Percentiles rank a stretch among this genome's conserved stretches.
These are phyloP conservation scores for Toxicodendron radicans DNA, from an alignment of 345 rosid species.

Conservation along the genomic window DNA sequence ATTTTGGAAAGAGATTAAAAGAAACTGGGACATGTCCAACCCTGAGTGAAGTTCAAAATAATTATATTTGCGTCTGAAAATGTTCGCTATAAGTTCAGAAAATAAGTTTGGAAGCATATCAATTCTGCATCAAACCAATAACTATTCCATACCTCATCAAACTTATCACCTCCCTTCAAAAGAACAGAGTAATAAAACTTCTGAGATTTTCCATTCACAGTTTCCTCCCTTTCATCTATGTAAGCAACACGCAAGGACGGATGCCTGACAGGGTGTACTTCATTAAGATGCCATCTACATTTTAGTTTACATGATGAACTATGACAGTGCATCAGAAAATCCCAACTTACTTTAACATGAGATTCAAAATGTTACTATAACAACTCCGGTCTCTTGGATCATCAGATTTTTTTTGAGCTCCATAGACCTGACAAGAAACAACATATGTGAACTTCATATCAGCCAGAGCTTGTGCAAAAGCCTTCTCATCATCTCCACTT, in stretches of 20 bases:
- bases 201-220: conserved; percentile 48
- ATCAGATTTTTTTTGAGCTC: conserved; percentile 73
- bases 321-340: background rate
- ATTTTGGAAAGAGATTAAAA: background rate
- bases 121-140: conserved; percentile 15
- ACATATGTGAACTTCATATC: conserved; percentile 94
- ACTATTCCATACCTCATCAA: conserved; percentile 69
- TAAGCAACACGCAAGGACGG: conserved; percentile 93
- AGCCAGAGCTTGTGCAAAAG: conserved; percentile 63
- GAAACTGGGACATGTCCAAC: background rate
- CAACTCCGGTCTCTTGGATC: conserved; percentile 56
- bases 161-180: conserved; percentile 74
- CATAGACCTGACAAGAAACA: conserved; percentile 95
- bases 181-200: conserved; percentile 83
- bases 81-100: background rate
- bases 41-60: background rate
- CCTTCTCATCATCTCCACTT: conserved; percentile 29
- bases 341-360: conserved; percentile 79
- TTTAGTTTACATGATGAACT: conserved; percentile 9
- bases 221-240: conserved; percentile 81
- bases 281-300: conserved; percentile 17
- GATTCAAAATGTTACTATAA: conserved; percentile 75
- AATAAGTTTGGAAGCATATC: background rate
- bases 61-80: background rate
- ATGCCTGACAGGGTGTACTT: conserved; percentile 45